Evolutionary conservation across 1,139 yeast species (phyloP), one percentile per base, ranked within the genome.

Genomic region (Pichia sp.): DNA sequence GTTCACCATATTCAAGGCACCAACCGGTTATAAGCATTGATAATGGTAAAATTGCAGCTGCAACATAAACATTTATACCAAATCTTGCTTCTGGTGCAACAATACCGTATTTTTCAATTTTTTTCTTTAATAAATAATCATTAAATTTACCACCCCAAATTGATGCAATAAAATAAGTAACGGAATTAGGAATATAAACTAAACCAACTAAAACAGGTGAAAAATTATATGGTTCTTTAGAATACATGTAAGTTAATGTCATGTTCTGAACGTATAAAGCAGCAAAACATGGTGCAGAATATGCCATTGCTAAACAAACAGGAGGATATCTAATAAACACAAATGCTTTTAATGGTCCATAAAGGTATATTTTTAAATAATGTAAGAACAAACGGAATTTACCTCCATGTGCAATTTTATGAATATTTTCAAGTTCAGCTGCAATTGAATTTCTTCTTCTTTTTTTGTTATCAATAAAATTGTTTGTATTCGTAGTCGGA

Each of bases 131-230:
- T 32, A 84, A 63, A 29, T 63, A 58, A 60, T 87, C 96, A 43
- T 79, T 79, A 84, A 91, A 86, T 48, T 72, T 70, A 1, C 96
- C 96, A 24, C 94, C 93, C 45, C 75, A 64, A 14, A 85, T 61
- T 3, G 91, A 80, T 0, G 93, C 91, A 35, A 80, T 52, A 28
- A 86, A 63, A 54, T 86, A 86, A 0, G 91, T 78, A 15, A 84
- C 73, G 0, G 95, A 84, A 59, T 86, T 85, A 31, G 95, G 95
- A 31, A 87, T 77, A 62, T 85, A 87, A 48, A 83, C 69, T 31
- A 87, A 66, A 34, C 96, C 96, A 40, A 81, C 72, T 44, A 80
- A 71, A 40, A 85, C 63, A 1, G 83, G 62, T 31, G 68, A 65
- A 66, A 82, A 86, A 50, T 77, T 72, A 61, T 87, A 87, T 3